Evolutionary conservation across 1,284 basidiomycete genomes (phyloP).

Genomic region (Hortiboletus rubellus): DNA sequence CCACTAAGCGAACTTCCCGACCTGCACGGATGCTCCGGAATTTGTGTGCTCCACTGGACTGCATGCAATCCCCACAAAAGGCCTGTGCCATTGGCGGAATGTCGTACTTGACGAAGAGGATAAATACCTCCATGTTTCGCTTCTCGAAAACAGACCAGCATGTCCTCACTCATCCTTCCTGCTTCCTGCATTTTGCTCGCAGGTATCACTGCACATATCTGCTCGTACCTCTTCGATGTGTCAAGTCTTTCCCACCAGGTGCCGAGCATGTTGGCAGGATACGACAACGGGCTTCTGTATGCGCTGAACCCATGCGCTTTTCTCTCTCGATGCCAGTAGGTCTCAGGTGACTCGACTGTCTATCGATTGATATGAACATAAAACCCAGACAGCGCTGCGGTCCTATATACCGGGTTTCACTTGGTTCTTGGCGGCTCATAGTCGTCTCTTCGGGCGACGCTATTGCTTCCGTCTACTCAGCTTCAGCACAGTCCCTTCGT

Average conservation of each 20-base stretch:
- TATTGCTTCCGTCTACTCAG: constrained; percentile 15
- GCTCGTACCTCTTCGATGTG: background rate
- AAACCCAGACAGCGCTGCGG: constrained; percentile 17
- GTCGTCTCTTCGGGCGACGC: constrained; percentile 18
- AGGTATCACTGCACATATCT: background rate
- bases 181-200: background rate
- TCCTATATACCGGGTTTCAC: constrained; percentile 14
- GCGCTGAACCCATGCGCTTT: constrained; percentile 19
- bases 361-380: background rate
- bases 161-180: constrained; percentile 2
- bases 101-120: background rate
- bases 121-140: constrained; percentile 8
- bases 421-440: constrained; percentile 18
- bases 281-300: constrained; percentile 22
- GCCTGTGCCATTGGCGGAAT: background rate
- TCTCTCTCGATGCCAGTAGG: constrained; percentile 25
- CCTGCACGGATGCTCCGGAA: background rate
- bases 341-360: background rate
- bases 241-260: constrained; percentile 4
- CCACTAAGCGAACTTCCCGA: background rate
- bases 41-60: background rate
- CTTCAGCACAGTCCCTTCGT: constrained; percentile 8
- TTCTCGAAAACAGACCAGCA: background rate
- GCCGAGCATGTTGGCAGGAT: constrained; percentile 13
- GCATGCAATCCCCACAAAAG: background rate